These are phyloP conservation scores for Starmerella asiatica DNA, from an alignment of 805 yeast genomes.

Conservation along the genomic window DNA sequence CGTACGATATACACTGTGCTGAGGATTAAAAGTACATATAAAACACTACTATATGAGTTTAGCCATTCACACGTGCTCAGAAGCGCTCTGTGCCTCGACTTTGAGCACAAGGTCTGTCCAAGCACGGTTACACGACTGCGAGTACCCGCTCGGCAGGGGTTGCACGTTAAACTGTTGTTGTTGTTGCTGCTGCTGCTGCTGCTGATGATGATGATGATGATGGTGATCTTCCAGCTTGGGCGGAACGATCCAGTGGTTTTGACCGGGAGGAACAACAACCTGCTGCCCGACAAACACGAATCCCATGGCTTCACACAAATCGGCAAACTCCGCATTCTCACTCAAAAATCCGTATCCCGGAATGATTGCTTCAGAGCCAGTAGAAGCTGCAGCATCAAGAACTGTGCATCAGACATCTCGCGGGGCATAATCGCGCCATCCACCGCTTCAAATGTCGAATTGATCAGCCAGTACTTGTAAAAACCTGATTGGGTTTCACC, in stretches of 20 bases:
- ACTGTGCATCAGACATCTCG: constrained; percentile 19
- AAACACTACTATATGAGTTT: not conserved
- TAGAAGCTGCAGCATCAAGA: constrained; percentile 69
- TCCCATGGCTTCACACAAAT: constrained; percentile 68
- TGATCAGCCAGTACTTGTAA: constrained; percentile 17
- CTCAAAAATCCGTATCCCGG: constrained; percentile 97
- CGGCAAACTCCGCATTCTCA: constrained; percentile 93
- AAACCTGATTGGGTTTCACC: constrained; percentile 16
- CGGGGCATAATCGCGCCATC: constrained; percentile 18
- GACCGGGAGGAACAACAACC: no score
- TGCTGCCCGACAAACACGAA: constrained; percentile 91
- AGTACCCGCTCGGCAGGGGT: no score
- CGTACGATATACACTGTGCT: not conserved
- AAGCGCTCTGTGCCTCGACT: not conserved
- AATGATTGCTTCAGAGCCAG: constrained; percentile 86
- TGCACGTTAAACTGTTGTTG: no score
- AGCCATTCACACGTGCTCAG: no score
- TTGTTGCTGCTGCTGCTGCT: no score
- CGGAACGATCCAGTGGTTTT: no score
- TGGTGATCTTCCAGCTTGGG: no score
- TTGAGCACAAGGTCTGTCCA: constrained; percentile 23
- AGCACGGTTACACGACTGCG: no score
- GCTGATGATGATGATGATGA: no score
- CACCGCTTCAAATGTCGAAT: constrained; percentile 13
- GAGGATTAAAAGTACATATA: not conserved